Base-by-base conservation (phyloP, 768 basidiomycete species). In the Tephrocybe sp. region DNA sequence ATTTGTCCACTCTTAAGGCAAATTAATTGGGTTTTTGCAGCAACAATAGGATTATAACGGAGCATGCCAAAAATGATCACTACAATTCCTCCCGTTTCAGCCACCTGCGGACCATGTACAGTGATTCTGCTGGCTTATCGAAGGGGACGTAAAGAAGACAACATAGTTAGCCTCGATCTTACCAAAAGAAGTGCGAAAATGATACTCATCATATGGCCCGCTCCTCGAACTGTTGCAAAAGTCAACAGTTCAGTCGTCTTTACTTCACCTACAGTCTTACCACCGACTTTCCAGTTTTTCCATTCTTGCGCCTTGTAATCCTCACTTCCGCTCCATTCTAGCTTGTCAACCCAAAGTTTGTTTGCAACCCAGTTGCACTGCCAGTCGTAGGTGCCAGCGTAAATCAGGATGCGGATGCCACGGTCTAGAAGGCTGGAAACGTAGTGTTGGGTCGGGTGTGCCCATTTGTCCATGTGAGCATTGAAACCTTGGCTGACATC, bases 351-450 rank as follows among this genome's bases (percentile, higher is more conserved):
- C 90, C 90, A 92, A 36, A 81, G 72, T 60, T 81, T 81, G 67
- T 92, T 93, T 14, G 85, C 84, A 24, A 88, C 68, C 81, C 83
- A 88, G 62, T 90, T 88, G 62, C 88, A 90, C 54, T 85, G 85
- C 85, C 86, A 89, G 60, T 88, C 86, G 56, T 84, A 85, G 38
- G 81, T 85, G 17, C 87, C 87, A 0, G 84, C 84, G 56, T 90
- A 90, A 41, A 87, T 83, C 36, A 93, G 75, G 30, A 90, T 71
- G 4, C 84, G 80, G 17, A 94, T 68, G 0, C 85, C 86, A n/a
- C 88, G 79, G 52, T 93, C 89, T 8, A 93, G 78, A 33, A 93
- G 78, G 15, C 45, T 54, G 4, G 82, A 73, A 53, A 89, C 81
- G 62, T 89, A 85, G 70, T 83, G 68, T 66, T 85, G 76, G 37